Evolutionary conservation across 257 asterid genomes (phyloP).

Genomic region (Salvia splendens): DNA sequence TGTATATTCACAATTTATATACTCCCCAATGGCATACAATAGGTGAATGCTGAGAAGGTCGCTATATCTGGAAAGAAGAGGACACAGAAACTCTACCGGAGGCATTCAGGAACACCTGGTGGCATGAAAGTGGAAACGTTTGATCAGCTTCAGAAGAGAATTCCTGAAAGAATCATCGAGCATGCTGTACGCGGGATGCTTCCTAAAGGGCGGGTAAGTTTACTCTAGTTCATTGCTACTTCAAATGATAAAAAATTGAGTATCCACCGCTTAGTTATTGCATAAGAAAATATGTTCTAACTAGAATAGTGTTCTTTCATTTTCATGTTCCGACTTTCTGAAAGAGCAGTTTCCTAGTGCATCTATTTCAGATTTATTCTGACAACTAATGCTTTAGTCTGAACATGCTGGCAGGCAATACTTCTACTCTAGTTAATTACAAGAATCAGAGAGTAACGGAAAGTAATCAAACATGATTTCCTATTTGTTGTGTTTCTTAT

Average conservation of each 20-base stretch:
- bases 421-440: neutral
- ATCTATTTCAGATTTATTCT: neutral
- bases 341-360: neutral
- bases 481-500: neutral
- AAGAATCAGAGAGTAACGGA: too few relatives aligned
- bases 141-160: slow-evolving; percentile 89
- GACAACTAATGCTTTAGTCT: neutral
- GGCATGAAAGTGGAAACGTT: slow-evolving; percentile 93
- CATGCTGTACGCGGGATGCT: slow-evolving; percentile 99
- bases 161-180: slow-evolving; percentile 90
- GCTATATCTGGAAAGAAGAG: slow-evolving; percentile 94
- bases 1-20: slow-evolving; percentile 5
- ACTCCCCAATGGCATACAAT: slow-evolving; percentile 27
- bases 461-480: neutral
- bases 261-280: neutral
- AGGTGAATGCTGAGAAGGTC: slow-evolving; percentile 89
- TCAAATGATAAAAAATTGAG: neutral
- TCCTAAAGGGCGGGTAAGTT: slow-evolving; percentile 86
- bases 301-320: too few relatives aligned
- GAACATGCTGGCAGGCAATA: neutral
- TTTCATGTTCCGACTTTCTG: neutral
- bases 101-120: slow-evolving; percentile 97
- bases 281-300: neutral
- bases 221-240: neutral
- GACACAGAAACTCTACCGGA: slow-evolving; percentile 75